Conservation (phyloP, 305 asterid genomes). For the Fraxinus greggii region DNA sequence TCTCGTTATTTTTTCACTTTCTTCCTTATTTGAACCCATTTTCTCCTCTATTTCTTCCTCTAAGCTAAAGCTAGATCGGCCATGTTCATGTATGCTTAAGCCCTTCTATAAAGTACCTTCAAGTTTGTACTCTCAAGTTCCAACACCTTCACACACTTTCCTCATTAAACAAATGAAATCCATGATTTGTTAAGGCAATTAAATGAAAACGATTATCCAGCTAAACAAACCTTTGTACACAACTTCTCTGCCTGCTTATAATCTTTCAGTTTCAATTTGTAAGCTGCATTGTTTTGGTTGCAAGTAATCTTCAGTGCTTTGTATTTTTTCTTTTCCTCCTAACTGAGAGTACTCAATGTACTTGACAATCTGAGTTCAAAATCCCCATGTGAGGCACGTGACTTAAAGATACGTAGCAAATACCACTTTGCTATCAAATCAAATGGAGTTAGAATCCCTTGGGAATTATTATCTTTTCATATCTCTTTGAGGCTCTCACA, state of each 20-base stretch:
- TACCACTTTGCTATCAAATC: neutral
- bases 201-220: neutral
- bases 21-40: no score
- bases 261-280: constrained; percentile 44
- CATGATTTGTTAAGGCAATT: neutral
- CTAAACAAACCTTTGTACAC: constrained; percentile 37
- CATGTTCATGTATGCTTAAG: constrained; percentile 41
- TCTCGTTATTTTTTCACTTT: no score
- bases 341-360: constrained; percentile 40
- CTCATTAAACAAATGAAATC: neutral
- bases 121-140: constrained; percentile 43
- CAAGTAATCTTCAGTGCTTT: constrained; percentile 39
- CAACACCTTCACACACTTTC: constrained; percentile 40
- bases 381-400: neutral
- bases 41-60: no score
- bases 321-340: constrained; percentile 39
- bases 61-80: constrained; percentile 45
- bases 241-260: constrained; percentile 47
- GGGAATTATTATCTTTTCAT: constrained; percentile 54
- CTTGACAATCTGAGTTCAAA: constrained; percentile 33
- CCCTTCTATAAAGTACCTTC: constrained; percentile 49
- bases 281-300: constrained; percentile 46
- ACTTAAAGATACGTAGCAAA: neutral
- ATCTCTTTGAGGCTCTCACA: constrained; percentile 68
- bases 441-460: neutral